Evolutionary conservation across 768 basidiomycete genomes (phyloP).

Genomic region (Baorangia bicolor): DNA sequence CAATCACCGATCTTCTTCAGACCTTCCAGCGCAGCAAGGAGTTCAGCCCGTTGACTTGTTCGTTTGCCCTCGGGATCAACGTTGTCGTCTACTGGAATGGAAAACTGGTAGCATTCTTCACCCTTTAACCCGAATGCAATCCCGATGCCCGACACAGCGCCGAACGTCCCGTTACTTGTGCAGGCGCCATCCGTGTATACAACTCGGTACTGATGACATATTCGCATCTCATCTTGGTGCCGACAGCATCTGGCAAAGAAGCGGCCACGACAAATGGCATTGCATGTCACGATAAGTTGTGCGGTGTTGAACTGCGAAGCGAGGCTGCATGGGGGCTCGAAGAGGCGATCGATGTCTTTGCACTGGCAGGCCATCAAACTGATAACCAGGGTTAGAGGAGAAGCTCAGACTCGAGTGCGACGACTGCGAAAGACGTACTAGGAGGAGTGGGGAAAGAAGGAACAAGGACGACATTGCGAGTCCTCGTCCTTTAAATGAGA

Average conservation of each 20-base stretch:
- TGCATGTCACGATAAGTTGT: conserved; percentile 1
- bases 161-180: conserved; percentile 24
- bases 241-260: neutral
- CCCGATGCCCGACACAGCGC: conserved; percentile 15
- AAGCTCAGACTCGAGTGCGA: neutral
- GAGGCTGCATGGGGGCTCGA: neutral
- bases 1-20: conserved; percentile 27
- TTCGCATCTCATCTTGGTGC: neutral
- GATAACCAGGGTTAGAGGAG: neutral
- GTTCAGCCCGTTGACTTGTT: conserved; percentile 34
- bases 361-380: neutral
- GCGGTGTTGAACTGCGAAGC: neutral
- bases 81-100: conserved; percentile 22
- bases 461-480: neutral
- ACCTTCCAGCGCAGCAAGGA: conserved; percentile 30
- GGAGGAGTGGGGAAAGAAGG: neutral
- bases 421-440: no score
- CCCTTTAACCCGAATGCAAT: neutral
- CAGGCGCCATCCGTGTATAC: conserved; percentile 38
- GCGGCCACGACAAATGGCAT: neutral
- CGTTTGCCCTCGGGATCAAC: conserved; percentile 18
- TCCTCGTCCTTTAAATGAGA: neutral
- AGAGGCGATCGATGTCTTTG: neutral
- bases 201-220: conserved; percentile 23
- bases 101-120: conserved; percentile 1